Evolutionary conservation across 176 grass and related monocot species (phyloP).

Genomic region (Aegilops sharonensis): DNA sequence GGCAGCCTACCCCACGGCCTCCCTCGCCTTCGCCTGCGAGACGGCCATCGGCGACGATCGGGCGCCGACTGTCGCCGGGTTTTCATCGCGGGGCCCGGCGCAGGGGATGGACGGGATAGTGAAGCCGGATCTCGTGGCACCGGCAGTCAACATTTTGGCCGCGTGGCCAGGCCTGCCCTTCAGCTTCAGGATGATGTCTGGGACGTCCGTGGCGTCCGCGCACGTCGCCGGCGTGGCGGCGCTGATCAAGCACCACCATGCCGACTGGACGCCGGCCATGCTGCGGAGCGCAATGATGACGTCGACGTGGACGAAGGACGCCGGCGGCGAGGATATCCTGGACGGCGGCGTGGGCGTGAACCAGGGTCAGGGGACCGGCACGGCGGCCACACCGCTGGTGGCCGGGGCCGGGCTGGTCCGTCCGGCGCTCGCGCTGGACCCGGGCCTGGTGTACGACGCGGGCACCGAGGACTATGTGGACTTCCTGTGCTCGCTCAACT

Average conservation of each 20-base stretch:
- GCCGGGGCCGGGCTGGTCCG: not conserved
- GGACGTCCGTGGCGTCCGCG: not conserved
- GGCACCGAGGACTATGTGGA: not conserved
- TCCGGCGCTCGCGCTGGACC: not conserved
- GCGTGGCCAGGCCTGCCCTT: no score
- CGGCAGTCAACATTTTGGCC: no score
- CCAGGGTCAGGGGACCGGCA: not conserved
- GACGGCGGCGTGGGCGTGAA: not conserved
- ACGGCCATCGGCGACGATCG: no score
- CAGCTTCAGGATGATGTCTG: no score
- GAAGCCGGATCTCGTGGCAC: no score
- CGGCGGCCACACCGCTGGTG: not conserved
- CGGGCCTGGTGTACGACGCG: not conserved
- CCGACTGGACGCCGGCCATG: slow-evolving; percentile 36
- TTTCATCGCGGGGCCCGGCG: no score
- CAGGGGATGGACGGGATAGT: no score
- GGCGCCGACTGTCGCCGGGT: no score
- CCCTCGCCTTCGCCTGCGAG: no score
- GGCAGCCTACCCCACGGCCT: no score
- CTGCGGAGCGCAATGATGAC: slow-evolving; percentile 54
- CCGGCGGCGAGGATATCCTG: fast-evolving
- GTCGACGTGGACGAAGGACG: not conserved
- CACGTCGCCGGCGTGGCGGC: slow-evolving; percentile 52
- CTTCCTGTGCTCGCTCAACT: not conserved
- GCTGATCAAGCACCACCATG: slow-evolving; percentile 26